These are phyloP conservation scores for Brassica carinata DNA, from an alignment of 345 rosid genomes.

Conservation along the genomic window DNA sequence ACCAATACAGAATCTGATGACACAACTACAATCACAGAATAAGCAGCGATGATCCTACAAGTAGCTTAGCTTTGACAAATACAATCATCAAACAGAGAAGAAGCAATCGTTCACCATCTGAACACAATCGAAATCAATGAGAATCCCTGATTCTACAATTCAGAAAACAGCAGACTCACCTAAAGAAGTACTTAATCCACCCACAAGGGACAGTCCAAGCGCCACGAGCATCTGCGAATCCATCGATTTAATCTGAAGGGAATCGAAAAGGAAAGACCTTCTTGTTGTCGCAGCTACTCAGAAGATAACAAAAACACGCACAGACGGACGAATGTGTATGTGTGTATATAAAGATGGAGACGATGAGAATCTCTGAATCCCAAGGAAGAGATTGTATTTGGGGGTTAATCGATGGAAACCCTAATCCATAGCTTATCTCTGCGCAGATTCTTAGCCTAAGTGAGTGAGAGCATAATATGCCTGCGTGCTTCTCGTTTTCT, in stretches of 20 bases:
- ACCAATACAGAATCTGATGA: background rate
- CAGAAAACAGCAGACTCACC: constrained; percentile 42
- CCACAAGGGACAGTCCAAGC: constrained; percentile 65
- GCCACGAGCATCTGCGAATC: constrained; percentile 74
- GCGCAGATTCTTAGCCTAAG: constrained; percentile 18
- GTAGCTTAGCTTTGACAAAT: background rate
- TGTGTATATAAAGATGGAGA: constrained; percentile 27
- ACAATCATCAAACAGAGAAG: background rate
- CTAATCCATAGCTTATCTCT: constrained; percentile 23
- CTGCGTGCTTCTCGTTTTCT: constrained; percentile 29
- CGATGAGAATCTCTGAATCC: constrained; percentile 33
- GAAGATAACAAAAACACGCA: background rate
- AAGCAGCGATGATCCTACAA: constrained; percentile 8
- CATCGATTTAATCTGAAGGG: constrained; percentile 46
- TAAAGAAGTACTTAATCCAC: constrained; percentile 72
- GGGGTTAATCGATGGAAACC: constrained; percentile 18
- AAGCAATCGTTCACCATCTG: background rate
- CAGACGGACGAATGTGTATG: background rate
- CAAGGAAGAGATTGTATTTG: constrained; percentile 32
- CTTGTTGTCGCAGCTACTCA: constrained; percentile 4
- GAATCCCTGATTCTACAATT: background rate
- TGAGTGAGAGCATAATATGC: constrained; percentile 5
- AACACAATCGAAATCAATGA: background rate
- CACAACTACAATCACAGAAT: background rate
- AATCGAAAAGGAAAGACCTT: constrained; percentile 6